Percentiles rank a stretch among this genome's conserved stretches.
Evolutionary conservation across 495 filamentous ascomycete genomes (phyloP).

Genomic region (Aspergillus homomorphus): DNA sequence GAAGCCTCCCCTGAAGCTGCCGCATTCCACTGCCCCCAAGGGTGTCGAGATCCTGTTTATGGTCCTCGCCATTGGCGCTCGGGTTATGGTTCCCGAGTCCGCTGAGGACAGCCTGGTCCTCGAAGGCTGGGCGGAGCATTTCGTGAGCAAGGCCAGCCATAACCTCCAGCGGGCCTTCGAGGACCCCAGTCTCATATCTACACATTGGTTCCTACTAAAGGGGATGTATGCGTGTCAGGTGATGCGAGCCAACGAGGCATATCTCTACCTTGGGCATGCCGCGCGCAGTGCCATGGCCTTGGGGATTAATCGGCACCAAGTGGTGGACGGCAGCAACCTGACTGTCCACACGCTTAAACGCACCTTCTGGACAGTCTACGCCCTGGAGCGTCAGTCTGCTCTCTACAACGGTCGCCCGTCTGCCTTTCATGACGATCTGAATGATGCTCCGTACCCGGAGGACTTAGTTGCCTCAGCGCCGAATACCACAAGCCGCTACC

Average conservation of each 20-base stretch:
- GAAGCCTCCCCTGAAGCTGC: too few relatives aligned
- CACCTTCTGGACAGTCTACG: not conserved
- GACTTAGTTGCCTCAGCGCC: not conserved
- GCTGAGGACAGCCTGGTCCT: not conserved
- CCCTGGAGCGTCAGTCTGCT: not conserved
- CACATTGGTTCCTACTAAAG: not conserved
- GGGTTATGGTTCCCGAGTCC: not conserved
- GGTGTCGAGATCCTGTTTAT: not conserved
- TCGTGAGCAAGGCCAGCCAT: not conserved
- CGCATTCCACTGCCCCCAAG: too few relatives aligned
- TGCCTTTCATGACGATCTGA: not conserved
- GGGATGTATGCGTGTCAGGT: not conserved
- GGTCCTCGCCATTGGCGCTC: not conserved
- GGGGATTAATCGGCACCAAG: not conserved
- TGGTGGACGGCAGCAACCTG: not conserved
- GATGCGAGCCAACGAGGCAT: not conserved
- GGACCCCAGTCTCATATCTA: not conserved
- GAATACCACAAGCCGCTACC: not conserved
- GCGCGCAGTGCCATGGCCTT: not conserved
- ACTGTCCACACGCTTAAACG: not conserved
- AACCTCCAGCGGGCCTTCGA: not conserved
- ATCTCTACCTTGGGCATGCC: not conserved
- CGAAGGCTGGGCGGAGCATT: conserved; percentile 3
- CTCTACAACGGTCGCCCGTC: not conserved
- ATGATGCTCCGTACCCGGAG: not conserved